Evolutionary conservation across 768 basidiomycete species (phyloP), one percentile per base, ranked within the genome.

Genomic region (Mycena capillaripes): DNA sequence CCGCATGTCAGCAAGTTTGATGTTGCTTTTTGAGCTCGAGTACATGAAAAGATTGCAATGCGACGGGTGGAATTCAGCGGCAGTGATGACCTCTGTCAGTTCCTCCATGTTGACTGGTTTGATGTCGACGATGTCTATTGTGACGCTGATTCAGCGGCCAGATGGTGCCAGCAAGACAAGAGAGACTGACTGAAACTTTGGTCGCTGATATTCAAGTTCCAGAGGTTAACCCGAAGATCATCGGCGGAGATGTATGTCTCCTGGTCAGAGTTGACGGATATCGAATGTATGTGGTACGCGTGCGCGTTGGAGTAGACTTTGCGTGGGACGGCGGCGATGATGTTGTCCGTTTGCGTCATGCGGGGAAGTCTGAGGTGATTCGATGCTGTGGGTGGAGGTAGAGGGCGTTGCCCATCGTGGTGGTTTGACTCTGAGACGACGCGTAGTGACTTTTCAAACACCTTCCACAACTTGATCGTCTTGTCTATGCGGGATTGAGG

Each of bases 81-180:
- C 96, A n/a, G 98, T 99, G 82, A 99, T 99, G 80, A 99, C 98
- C 82, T 99, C 98, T 19, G 98, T 99, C 65, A 99, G 88, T 82
- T 99, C 98, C 81, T 99, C 98, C 98, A 99, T 99, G 83, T 99
- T 99, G 78, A 96, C 92, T 2, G 98, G 98, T 81, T 99, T 99
- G 90, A 99, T 99, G 83, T 99, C 98, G 74, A 99, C 97, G 79
- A 99, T 99, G 84, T 99, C 98, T 99, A 34, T 66, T 38, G 50
- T 30, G 27, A 53, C 32, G 36, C 59, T 48, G 44, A 46, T 42
- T 72, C 19, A 68, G 66, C 29, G 48, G 10, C 53, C 32, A 46
- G 55, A 58, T 36, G 23, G 48, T 63, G 30, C 32, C 57, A 53
- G 27, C 36, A 53, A 64, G 58, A 60, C 40, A 34, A 61, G 50